Base-by-base conservation (phyloP, 164 flowering plant genomes). In the Cinnamomum chago region DNA sequence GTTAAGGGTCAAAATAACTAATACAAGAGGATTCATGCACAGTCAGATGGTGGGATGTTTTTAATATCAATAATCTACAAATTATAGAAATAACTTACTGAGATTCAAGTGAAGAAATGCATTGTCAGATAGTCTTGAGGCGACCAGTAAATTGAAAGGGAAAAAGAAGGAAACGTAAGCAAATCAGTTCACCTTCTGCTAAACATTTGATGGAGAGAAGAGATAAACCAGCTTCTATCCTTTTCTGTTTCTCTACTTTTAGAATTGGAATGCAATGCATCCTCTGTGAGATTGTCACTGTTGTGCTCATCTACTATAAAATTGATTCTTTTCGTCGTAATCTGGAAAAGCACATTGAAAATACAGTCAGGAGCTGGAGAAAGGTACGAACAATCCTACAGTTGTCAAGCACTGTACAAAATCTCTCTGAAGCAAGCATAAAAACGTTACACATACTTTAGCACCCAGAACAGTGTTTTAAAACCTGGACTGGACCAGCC, bases 181-280 rank as follows among this genome's bases (percentile, higher is more conserved):
- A 20, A 68, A 68, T n/a, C 17, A 47, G n/a, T 52, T 68, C 71
- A 96, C 99, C 99, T 91, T 83, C 98, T 85, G 82, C 97, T 96
- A 79, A 84, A 91, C 62, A 96, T 89, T 80, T 92, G 98, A 86
- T 92, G 99, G 80, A 96, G 92, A 15, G 97, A 88, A 60, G 95
- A 84, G 78, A 92, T 86, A 84, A 82, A 78, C 99, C 99, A 96
- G 85, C 92, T 88, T 25, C 83, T 84, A 77, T 89, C 90, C 83
- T 89, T 92, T 75, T 87, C 92, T 72, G 85, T 83, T 72, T 84
- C 81, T 65, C 73, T 83, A n/a, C 67, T 72, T 72, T 81, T 79
- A 60, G 82, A 68, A 68, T 70, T 80, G 60, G 79, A 62, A 50
- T 84, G 87, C 62, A 72, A 69, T 33, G 78, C 84, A 83, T 83